These are phyloP conservation scores for Amesomyces nigricolor DNA, from an alignment of 2,329 filamentous ascomycete genomes.

Conservation along the genomic window DNA sequence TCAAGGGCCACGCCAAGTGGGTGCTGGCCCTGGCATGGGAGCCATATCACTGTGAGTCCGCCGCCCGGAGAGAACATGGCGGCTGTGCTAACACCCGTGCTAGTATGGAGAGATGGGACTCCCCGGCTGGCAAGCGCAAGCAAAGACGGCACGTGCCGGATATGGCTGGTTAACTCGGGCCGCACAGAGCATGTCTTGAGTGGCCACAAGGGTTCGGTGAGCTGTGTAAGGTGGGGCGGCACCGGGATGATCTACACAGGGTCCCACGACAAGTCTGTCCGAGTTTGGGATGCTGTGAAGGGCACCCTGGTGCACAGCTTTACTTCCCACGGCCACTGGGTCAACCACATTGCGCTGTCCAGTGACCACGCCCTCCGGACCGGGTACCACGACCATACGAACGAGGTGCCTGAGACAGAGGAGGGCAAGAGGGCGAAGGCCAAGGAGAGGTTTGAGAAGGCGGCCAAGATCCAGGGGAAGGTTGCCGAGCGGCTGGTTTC, in stretches of 20 bases:
- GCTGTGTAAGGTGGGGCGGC: constrained; percentile 93
- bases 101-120: constrained; percentile 62
- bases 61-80: too few relatives aligned
- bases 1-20: constrained; percentile 87
- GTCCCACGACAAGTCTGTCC: constrained; percentile 88
- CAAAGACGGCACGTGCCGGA: constrained; percentile 80
- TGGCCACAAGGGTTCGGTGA: constrained; percentile 83
- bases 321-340: constrained; percentile 74
- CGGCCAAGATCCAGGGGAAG: constrained; percentile 68
- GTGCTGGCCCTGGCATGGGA: constrained; percentile 88
- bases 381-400: constrained; percentile 77
- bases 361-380: constrained; percentile 88
- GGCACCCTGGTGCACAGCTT: constrained; percentile 78
- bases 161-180: constrained; percentile 79
- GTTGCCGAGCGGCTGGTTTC: constrained; percentile 81
- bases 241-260: constrained; percentile 75
- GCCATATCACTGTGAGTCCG: constrained; percentile 62
- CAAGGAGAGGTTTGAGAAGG: constrained; percentile 77
- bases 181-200: constrained; percentile 75
- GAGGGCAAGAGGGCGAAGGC: constrained; percentile 71
- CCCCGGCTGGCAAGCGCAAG: constrained; percentile 79
- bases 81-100: background rate
- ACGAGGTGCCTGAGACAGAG: constrained; percentile 58
- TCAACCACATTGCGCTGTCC: constrained; percentile 90
- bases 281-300: constrained; percentile 77